Evolutionary conservation across 768 basidiomycete genomes (phyloP).

Genomic region (Kwoniella bestiolae): DNA sequence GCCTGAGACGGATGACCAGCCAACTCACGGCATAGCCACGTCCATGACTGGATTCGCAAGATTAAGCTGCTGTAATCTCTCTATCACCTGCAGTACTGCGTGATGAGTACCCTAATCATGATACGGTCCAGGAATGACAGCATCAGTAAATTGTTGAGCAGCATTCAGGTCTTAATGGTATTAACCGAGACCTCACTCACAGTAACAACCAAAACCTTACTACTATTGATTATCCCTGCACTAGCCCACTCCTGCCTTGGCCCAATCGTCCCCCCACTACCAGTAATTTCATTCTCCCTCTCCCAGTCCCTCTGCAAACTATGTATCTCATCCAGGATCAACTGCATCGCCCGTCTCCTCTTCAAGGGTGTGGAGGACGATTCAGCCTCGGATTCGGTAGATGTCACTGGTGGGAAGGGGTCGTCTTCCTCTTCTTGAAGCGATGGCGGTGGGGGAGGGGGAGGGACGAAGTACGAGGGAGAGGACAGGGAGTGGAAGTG

Average conservation of each 20-base stretch:
- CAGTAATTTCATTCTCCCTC: conserved; percentile 14
- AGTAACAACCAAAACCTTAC: conserved; percentile 50
- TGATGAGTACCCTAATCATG: conserved; percentile 46
- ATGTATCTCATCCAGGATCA: conserved; percentile 51
- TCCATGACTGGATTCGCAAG: conserved; percentile 56
- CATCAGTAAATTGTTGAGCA: too few species aligned
- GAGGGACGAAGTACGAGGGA: conserved; percentile 36
- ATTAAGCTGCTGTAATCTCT: conserved; percentile 40
- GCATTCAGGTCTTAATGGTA: too few species aligned
- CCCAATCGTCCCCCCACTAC: conserved; percentile 2
- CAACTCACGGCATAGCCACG: conserved; percentile 52
- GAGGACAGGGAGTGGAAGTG: conserved; percentile 50
- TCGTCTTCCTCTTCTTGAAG: conserved; percentile 18
- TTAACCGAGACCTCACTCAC: conserved; percentile 40
- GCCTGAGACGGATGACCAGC: background rate
- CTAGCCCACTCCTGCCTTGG: conserved; percentile 49
- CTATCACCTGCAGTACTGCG: conserved; percentile 47
- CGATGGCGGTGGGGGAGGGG: background rate
- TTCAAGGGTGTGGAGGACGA: conserved; percentile 20
- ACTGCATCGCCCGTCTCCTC: conserved; percentile 44
- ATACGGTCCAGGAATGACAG: background rate
- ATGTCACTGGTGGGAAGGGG: conserved; percentile 18
- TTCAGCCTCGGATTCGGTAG: conserved; percentile 23
- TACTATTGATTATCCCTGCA: conserved; percentile 52
- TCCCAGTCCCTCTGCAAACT: conserved; percentile 45